phyloP scores from a whole-genome alignment of 306 rosid species.

The Prunus armeniaca region DNA sequence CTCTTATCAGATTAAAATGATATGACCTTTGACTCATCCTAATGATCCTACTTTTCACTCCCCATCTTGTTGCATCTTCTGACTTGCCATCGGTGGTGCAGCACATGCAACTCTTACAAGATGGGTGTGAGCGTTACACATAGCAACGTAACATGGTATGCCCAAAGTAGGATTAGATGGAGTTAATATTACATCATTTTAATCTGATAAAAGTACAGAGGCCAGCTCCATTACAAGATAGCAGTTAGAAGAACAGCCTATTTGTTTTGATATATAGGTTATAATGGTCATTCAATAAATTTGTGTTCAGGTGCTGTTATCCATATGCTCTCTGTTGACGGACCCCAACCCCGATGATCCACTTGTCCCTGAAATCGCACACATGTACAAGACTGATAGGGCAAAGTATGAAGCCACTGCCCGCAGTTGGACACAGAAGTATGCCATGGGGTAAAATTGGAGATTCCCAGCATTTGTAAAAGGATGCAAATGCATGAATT shows the following conservation, averaged over 20 bases:
- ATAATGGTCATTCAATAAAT: not conserved
- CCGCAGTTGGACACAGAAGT: constrained; percentile 93
- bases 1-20: not conserved
- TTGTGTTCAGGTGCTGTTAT: constrained; percentile 63
- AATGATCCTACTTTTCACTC: not conserved
- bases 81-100: not conserved
- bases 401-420: constrained; percentile 87
- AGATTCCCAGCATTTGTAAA: constrained; percentile 15
- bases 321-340: constrained; percentile 82
- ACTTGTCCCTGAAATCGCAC: constrained; percentile 86
- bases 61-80: not conserved
- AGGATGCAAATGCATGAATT: constrained; percentile 21
- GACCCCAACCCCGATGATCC: constrained; percentile 93
- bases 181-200: not conserved
- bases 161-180: not conserved
- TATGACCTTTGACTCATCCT: not conserved
- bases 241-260: not conserved
- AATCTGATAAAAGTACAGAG: not conserved
- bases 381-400: constrained; percentile 87
- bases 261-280: not conserved
- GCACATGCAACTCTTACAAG: not conserved
- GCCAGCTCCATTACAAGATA: not conserved
- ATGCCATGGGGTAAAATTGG: constrained; percentile 68
- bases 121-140: not conserved
- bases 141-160: not conserved